Percentiles rank a stretch among this genome's conserved stretches.
phyloP scores from a whole-genome alignment of 78 protist genomes.

The Mantamonas sphyraenae region DNA sequence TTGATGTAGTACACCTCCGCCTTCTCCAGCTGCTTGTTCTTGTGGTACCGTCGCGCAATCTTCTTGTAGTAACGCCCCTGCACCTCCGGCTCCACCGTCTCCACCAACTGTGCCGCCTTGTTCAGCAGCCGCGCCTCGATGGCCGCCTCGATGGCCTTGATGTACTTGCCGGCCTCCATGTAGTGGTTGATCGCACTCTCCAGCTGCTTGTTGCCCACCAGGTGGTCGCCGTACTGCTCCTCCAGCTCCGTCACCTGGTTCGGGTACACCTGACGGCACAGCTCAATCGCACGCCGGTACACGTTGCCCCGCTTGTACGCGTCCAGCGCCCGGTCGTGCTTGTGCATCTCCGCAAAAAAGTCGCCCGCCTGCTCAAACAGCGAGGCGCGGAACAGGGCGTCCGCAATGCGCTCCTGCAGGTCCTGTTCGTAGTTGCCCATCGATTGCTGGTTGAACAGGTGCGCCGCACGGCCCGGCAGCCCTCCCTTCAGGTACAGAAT shows the following conservation, averaged over 20 bases:
- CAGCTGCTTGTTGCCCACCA: constrained; percentile 35
- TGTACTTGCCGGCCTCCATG: constrained; percentile 54
- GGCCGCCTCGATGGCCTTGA: constrained; percentile 72
- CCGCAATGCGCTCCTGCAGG: constrained; percentile 40
- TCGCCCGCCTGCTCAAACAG: constrained; percentile 68
- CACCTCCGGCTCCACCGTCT: constrained; percentile 7
- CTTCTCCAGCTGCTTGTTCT: background rate
- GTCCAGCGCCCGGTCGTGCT: constrained; percentile 53
- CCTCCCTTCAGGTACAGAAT: constrained; percentile 56
- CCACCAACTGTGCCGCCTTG: constrained; percentile 50
- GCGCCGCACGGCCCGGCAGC: constrained; percentile 70
- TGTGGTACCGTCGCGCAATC: constrained; percentile 53
- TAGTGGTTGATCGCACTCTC: constrained; percentile 72
- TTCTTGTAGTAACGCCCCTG: constrained; percentile 8
- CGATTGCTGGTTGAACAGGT: constrained; percentile 21
- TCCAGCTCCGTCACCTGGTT: constrained; percentile 28
- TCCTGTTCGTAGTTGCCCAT: background rate
- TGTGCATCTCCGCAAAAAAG: constrained; percentile 51
- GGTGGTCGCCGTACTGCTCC: constrained; percentile 67
- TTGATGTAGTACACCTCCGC: constrained; percentile 52
- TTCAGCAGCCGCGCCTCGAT: constrained; percentile 53
- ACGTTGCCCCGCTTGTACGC: constrained; percentile 58
- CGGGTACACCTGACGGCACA: constrained; percentile 44
- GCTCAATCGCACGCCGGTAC: constrained; percentile 70
- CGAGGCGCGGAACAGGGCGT: constrained; percentile 23